Evolutionary conservation across 108 stramenopile genomes (phyloP), one percentile per base, ranked within the genome.

Genomic region (Nannochloropsis gaditana): DNA sequence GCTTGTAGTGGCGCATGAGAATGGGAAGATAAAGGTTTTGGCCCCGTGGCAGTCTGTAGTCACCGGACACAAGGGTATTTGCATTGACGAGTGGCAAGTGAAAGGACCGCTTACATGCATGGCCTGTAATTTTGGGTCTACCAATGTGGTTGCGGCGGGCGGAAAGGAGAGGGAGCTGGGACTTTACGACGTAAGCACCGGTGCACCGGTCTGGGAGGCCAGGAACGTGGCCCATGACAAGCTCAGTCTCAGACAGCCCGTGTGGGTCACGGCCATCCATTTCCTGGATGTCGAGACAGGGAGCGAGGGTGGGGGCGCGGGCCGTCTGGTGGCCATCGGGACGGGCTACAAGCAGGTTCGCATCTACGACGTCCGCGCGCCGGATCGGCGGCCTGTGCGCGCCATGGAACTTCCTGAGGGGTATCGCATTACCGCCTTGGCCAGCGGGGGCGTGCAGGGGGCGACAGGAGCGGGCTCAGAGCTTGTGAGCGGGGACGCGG

Each of bases 401-500:
- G n/a, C n/a, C 19, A 73, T 73, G 59, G 59, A 73, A n/a, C 59
- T 73, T 2, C 59, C 59, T 4, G 59, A 73, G 59, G 59, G 59
- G 1, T 73, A 73, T 73, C 59, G 59, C 2, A 73, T 73, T 0
- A 73, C 59, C 19, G n/a, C 59, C 4, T 73, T 73, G 59, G 15
- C 19, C n/a, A 73, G 59, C 0, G 59, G 59, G 2, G 31, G 31
- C 31, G 31, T 31, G 31, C 15, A 73, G 59, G n/a, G 59, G 19
- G n/a, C 19, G 19, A 73, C 19, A 15, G 15, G 19, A n/a, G 5
- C 19, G 2, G 8, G 59, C n/a, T n/a, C 15, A n/a, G 5, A 73
- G 59, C n/a, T 73, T 15, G 59, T 73, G 59, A 73, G 59, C n/a
- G 59, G 59, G 5, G 59, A 73, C n/a, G 59, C 59, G 59, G 59